Base-by-base conservation (phyloP, 306 rosid species). In the Ormosia emarginata region DNA sequence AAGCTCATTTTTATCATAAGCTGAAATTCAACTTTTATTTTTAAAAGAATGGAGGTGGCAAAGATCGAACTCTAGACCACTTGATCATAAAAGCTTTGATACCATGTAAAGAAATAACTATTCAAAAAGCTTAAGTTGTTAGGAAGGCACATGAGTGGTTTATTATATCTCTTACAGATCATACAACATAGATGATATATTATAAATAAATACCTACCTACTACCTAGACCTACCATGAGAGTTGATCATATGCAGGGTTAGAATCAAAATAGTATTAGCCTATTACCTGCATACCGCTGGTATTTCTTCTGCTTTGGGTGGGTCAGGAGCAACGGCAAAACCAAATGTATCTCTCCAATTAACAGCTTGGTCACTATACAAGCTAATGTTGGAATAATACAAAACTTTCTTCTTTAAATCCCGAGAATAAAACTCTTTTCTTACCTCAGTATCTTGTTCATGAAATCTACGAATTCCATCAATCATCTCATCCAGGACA, bases 341-440 rank as follows among this genome's bases (percentile, higher is more conserved):
- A 13, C 11, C 49, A 47, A 91, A 2, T 2, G 92, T 72, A 39
- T 92, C 97, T 80, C 94, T 90, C 94, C 94, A 90, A 44, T 88
- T 85, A 12, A 89, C 84, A 7, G 67, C 55, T 18, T n/a, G 13
- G 8, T 82, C 87, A 36, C 12, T 24, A 32, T 40, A 83, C 53
- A 92, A 76, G 71, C 63, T 88, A 8, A 71, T 37, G 43, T 92
- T 92, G 61, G 81, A 77, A n/a, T 52, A 75, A 77, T 86, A 90
- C 62, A 80, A 11, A 3, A 78, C 64, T 29, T 46, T 58, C 12
- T 56, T 74, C 47, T 37, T 67, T 2, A 13, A 11, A 17, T 88
- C 89, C 0, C 81, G 39, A 0, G 88, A 34, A 8, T 88, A 88
- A 0, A 74, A 52, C 11, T 41, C 29, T 68, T 83, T 83, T 50